Evolutionary conservation across 345 rosid species (phyloP).

Genomic region (Brassica incana): DNA sequence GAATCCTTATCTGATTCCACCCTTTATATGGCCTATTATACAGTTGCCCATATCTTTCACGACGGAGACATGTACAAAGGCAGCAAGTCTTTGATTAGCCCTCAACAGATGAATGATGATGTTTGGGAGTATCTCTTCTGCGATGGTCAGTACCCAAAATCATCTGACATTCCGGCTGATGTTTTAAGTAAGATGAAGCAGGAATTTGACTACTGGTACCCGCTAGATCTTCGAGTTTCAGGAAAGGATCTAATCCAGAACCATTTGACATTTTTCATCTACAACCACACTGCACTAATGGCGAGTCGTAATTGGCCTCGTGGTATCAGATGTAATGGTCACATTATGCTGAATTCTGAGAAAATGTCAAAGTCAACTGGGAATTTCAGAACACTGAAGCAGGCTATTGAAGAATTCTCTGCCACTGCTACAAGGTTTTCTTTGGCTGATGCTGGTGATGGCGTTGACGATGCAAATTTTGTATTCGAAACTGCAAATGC

Average conservation of each 20-base stretch:
- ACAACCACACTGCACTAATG: conserved; percentile 89
- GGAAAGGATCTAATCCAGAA: conserved; percentile 98
- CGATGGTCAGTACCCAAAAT: conserved; percentile 62
- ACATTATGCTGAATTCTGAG: conserved; percentile 89
- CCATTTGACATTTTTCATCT: conserved; percentile 81
- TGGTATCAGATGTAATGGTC: conserved; percentile 93
- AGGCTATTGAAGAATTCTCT: conserved; percentile 83
- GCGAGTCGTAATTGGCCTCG: conserved; percentile 78
- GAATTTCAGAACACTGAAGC: conserved; percentile 76
- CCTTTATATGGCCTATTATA: conserved; percentile 91
- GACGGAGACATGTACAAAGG: conserved; percentile 76
- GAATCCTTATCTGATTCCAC: conserved; percentile 95
- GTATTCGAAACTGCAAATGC: conserved; percentile 81
- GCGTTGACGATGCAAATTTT: conserved; percentile 88
- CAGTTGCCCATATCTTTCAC: conserved; percentile 81
- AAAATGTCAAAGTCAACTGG: conserved; percentile 98
- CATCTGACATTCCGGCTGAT: conserved; percentile 58
- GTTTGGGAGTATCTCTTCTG: conserved; percentile 91
- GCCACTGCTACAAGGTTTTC: conserved; percentile 86
- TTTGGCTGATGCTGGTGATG: conserved; percentile 66
- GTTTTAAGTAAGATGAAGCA: conserved; percentile 79
- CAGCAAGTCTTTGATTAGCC: conserved; percentile 48
- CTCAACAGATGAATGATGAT: conserved; percentile 81
- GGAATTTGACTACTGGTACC: conserved; percentile 98
- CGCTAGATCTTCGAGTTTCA: conserved; percentile 90